Percentiles rank a stretch among this genome's conserved stretches.
Conservation (phyloP, 2,329 filamentous ascomycete species). For the Aschersonia sp. region DNA sequence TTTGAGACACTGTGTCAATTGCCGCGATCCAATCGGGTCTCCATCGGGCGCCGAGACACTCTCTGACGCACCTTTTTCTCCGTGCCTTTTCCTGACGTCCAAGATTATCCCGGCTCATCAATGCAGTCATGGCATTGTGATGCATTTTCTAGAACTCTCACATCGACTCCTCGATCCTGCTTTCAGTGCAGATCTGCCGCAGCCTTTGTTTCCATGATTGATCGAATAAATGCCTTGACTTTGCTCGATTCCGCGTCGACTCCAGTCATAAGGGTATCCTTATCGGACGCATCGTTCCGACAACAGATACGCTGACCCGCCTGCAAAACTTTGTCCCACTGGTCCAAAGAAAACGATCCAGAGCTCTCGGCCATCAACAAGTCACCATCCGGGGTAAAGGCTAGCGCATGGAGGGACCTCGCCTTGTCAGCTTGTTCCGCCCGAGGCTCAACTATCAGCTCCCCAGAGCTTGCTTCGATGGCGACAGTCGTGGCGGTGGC, state of each 20-base stretch:
- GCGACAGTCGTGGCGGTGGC: conserved; percentile 52
- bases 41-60: not conserved
- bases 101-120: not conserved
- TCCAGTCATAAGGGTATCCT: conserved; percentile 31
- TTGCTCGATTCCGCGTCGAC: conserved; percentile 26
- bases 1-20: too few species aligned
- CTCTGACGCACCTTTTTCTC: not conserved
- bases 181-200: conserved; percentile 43
- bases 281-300: conserved; percentile 18
- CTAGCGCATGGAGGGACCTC: conserved; percentile 67
- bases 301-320: conserved; percentile 54
- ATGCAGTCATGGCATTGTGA: not conserved
- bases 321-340: conserved; percentile 60
- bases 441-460: conserved; percentile 45
- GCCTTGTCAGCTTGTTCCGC: conserved; percentile 46
- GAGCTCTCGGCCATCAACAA: conserved; percentile 71
- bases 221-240: conserved; percentile 46
- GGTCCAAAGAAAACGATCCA: conserved; percentile 58
- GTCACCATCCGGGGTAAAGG: conserved; percentile 60
- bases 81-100: not conserved
- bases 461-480: conserved; percentile 27
- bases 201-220: conserved; percentile 42
- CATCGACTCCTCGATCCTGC: conserved; percentile 14
- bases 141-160: not conserved
- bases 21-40: too few species aligned